These are phyloP conservation scores for Kodamaea suecica DNA, from an alignment of 1,139 yeast genomes.

Conservation along the genomic window DNA sequence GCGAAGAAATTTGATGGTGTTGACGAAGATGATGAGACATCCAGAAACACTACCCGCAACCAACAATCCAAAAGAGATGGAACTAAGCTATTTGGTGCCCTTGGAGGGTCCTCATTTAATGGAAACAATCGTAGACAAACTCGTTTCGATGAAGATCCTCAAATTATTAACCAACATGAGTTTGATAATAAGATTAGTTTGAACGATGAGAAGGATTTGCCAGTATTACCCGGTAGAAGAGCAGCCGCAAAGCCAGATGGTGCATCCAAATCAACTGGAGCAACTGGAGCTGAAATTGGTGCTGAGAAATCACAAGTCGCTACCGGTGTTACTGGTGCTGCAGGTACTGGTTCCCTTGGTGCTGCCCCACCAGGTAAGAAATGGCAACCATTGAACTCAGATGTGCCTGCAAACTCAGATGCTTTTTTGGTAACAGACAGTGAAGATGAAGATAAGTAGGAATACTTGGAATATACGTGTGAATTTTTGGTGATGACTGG, in stretches of 20 bases:
- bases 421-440: slow-evolving; percentile 77
- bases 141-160: slow-evolving; percentile 54
- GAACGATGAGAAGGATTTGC: slow-evolving; percentile 1
- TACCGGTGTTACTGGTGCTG: neutral
- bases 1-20: slow-evolving; percentile 50
- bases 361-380: slow-evolving; percentile 27
- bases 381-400: slow-evolving; percentile 63
- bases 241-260: slow-evolving; percentile 2
- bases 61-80: slow-evolving; percentile 15
- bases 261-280: neutral
- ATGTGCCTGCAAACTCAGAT: slow-evolving; percentile 60
- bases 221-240: slow-evolving; percentile 2
- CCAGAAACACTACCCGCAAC: slow-evolving; percentile 1
- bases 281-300: slow-evolving; percentile 1
- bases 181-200: slow-evolving; percentile 51
- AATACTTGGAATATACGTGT: neutral
- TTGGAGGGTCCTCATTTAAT: slow-evolving; percentile 44
- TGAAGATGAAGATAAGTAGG: slow-evolving; percentile 56
- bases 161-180: slow-evolving; percentile 46
- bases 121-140: slow-evolving; percentile 24
- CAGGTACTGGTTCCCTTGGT: neutral
- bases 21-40: slow-evolving; percentile 8
- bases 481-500: neutral
- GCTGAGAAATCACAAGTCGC: neutral
- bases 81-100: slow-evolving; percentile 46